Conservation (phyloP, 768 basidiomycete species). For the Hortiboletus campestris region DNA sequence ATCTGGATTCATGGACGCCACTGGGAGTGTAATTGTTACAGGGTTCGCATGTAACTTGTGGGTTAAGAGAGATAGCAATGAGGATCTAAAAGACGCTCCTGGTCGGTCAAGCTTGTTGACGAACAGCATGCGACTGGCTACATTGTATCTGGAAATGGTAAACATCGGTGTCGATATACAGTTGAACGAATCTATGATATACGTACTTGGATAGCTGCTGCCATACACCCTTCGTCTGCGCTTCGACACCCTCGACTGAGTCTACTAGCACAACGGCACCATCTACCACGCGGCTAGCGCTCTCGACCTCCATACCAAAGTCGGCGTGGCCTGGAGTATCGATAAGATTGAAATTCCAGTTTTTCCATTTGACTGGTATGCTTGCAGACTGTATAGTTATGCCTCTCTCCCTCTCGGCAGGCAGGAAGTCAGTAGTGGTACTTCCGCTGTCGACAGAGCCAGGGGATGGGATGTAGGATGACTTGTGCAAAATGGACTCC, state of each 20-base stretch:
- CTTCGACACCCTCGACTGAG: constrained; percentile 89
- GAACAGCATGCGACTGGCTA: constrained; percentile 74
- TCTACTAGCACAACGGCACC: constrained; percentile 88
- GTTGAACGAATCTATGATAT: constrained; percentile 17
- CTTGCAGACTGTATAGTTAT: constrained; percentile 93
- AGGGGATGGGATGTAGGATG: constrained; percentile 66
- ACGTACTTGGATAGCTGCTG: constrained; percentile 77
- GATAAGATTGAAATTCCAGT: constrained; percentile 83
- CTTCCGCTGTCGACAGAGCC: constrained; percentile 90
- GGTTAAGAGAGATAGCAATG: constrained; percentile 68
- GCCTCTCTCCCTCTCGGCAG: constrained; percentile 85
- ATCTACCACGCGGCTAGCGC: constrained; percentile 86
- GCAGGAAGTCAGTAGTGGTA: constrained; percentile 87
- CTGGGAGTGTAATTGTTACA: constrained; percentile 64
- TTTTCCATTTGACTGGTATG: constrained; percentile 83
- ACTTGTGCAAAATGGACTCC: constrained; percentile 79
- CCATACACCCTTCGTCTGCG: constrained; percentile 91
- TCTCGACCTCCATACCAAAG: constrained; percentile 97
- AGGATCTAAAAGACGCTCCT: constrained; percentile 75
- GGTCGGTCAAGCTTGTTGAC: constrained; percentile 87
- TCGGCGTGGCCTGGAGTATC: constrained; percentile 93
- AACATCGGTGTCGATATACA: background rate
- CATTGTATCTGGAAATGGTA: constrained; percentile 59
- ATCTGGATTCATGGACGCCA: constrained; percentile 69
- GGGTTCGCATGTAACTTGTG: constrained; percentile 77